These are phyloP conservation scores for Microcos paniculata DNA, from an alignment of 345 rosid genomes.

Conservation along the genomic window DNA sequence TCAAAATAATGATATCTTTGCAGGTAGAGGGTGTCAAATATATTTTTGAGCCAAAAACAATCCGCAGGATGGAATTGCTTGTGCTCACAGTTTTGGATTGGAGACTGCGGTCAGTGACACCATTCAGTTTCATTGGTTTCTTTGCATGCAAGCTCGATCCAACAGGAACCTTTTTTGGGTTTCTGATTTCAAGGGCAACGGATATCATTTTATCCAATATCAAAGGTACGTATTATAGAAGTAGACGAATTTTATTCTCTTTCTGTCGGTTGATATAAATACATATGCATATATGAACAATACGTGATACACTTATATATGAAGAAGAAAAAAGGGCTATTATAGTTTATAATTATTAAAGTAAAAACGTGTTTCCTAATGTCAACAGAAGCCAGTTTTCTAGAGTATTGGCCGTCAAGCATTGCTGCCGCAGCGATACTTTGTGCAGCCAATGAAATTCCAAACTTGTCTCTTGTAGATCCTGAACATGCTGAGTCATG, in stretches of 20 bases:
- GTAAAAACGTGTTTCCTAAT: neutral
- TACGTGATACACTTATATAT: neutral
- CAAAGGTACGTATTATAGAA: slow-evolving; percentile 64
- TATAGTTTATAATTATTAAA: neutral
- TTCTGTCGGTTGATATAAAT: neutral
- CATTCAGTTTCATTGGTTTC: slow-evolving; percentile 75
- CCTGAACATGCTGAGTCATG: slow-evolving; percentile 87
- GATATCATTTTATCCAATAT: slow-evolving; percentile 77
- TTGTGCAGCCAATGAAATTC: slow-evolving; percentile 78
- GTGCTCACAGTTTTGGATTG: slow-evolving; percentile 81
- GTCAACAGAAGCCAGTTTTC: slow-evolving; percentile 82
- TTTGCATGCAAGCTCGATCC: slow-evolving; percentile 90
- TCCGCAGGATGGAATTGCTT: slow-evolving; percentile 86
- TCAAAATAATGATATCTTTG: neutral
- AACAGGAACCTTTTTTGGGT: slow-evolving; percentile 53
- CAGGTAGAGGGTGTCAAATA: slow-evolving; percentile 77
- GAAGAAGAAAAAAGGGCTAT: neutral
- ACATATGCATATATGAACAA: neutral
- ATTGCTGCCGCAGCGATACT: slow-evolving; percentile 93
- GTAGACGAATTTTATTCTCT: neutral
- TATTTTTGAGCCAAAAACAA: slow-evolving; percentile 80
- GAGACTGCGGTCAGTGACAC: slow-evolving; percentile 94
- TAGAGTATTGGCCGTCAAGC: slow-evolving; percentile 86
- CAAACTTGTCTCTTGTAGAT: slow-evolving; percentile 60
- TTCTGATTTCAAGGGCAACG: slow-evolving; percentile 64